Conservation (phyloP, 2,329 filamentous ascomycete genomes). For the Graphilbum fragrans region DNA sequence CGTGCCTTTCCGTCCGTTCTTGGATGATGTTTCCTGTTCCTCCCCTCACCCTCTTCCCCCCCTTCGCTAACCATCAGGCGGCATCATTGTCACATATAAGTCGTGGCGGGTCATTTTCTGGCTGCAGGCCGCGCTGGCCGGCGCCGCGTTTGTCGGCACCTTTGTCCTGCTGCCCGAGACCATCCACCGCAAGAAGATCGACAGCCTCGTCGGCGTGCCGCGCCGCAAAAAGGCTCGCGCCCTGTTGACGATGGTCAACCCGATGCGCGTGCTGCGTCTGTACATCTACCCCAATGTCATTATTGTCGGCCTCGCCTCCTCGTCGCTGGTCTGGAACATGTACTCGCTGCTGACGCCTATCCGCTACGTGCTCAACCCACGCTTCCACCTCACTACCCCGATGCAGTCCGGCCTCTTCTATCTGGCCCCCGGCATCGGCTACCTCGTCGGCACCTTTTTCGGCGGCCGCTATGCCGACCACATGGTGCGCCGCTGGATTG, state of each 20-base stretch:
- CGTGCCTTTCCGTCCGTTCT: neutral
- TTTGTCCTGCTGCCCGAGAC: conserved; percentile 56
- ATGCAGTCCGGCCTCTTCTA: conserved; percentile 58
- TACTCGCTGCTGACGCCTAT: conserved; percentile 57
- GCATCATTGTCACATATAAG: conserved; percentile 56
- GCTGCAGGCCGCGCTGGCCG: conserved; percentile 53
- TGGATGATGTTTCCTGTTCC: neutral
- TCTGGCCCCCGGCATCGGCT: conserved; percentile 56
- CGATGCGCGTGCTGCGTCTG: conserved; percentile 41
- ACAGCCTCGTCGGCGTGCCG: conserved; percentile 39
- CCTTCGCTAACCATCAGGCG: conserved; percentile 23
- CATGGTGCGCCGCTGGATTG: conserved; percentile 49
- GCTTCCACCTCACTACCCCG: conserved; percentile 51
- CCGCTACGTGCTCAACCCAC: conserved; percentile 58
- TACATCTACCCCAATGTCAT: conserved; percentile 55
- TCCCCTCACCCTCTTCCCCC: neutral
- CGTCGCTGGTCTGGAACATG: conserved; percentile 58
- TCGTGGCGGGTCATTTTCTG: conserved; percentile 61
- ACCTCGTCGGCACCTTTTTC: conserved; percentile 52
- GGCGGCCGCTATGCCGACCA: conserved; percentile 59
- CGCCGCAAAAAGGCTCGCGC: conserved; percentile 29
- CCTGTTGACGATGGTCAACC: conserved; percentile 48
- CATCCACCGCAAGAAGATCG: conserved; percentile 43
- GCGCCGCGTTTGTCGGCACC: conserved; percentile 39
- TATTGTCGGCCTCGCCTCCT: conserved; percentile 42